A percentile compares a stretch with the other conserved stretches of the same genome.
Evolutionary conservation across 2,329 filamentous ascomycete species (phyloP).

Genomic region (Orbilia ellipsospora): DNA sequence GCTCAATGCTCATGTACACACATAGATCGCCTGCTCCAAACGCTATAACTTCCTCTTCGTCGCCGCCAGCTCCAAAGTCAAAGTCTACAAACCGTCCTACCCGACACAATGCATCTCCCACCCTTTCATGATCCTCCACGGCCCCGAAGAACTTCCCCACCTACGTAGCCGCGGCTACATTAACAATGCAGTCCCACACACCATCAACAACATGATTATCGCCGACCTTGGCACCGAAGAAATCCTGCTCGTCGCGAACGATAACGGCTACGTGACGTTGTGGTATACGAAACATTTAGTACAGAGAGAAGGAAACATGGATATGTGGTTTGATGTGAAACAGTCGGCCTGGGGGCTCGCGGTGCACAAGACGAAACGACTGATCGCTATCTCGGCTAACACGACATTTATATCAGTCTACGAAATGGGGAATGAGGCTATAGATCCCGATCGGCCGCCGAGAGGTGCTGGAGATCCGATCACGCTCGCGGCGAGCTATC

Average conservation of each 20-base stretch:
- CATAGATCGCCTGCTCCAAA: constrained; percentile 57
- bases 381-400: constrained; percentile 89
- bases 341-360: constrained; percentile 88
- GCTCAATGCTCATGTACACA: constrained; percentile 6
- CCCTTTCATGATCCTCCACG: constrained; percentile 67
- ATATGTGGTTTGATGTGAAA: constrained; percentile 74
- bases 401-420: constrained; percentile 70
- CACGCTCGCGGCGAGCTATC: constrained; percentile 55
- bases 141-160: constrained; percentile 62
- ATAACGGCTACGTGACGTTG: constrained; percentile 79
- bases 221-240: constrained; percentile 77
- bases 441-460: constrained; percentile 31
- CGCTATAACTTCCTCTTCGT: constrained; percentile 64
- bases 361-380: constrained; percentile 80
- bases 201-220: constrained; percentile 75
- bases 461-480: constrained; percentile 55
- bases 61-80: constrained; percentile 70
- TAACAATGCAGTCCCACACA: constrained; percentile 68
- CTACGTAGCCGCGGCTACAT: constrained; percentile 67
- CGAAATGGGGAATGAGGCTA: constrained; percentile 66
- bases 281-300: constrained; percentile 71
- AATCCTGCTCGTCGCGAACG: constrained; percentile 74
- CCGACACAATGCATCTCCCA: constrained; percentile 66
- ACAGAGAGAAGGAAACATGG: constrained; percentile 50
- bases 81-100: constrained; percentile 68